A percentile compares a stretch with the other conserved stretches of the same genome.
Evolutionary conservation across 352 stramenopile genomes (phyloP).

Genomic region (Lagenidium sp.): DNA sequence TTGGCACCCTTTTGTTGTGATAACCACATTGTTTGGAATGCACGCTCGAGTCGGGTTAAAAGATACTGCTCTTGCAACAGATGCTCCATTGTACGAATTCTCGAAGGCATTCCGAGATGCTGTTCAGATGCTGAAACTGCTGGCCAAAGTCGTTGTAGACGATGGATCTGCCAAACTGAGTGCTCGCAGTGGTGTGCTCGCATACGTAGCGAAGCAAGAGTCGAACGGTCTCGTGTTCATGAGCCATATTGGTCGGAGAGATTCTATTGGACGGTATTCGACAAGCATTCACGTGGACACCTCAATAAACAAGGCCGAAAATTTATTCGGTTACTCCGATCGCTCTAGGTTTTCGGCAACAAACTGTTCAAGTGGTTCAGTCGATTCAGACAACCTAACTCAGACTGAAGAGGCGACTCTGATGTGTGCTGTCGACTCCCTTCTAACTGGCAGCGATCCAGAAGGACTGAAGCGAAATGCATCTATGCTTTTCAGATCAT

Average conservation of each 20-base stretch:
- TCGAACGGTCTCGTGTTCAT: slow-evolving; percentile 9
- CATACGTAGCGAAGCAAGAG: slow-evolving; percentile 15
- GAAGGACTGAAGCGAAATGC: slow-evolving; percentile 19
- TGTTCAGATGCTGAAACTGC: slow-evolving; percentile 77
- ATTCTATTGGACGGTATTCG: slow-evolving; percentile 69
- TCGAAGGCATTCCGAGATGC: slow-evolving; percentile 67
- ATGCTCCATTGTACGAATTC: slow-evolving; percentile 53
- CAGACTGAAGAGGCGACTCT: slow-evolving; percentile 15
- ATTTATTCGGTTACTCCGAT: slow-evolving; percentile 11
- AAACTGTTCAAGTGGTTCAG: too few species aligned
- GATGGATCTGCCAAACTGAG: slow-evolving; percentile 50
- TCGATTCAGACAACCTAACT: too few species aligned
- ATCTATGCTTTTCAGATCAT: slow-evolving; percentile 47
- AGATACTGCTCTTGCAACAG: slow-evolving; percentile 59
- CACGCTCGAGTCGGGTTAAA: slow-evolving; percentile 73
- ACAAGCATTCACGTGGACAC: slow-evolving; percentile 46
- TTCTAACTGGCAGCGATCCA: slow-evolving; percentile 8
- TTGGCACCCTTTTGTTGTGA: slow-evolving; percentile 78
- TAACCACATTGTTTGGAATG: slow-evolving; percentile 82
- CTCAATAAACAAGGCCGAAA: slow-evolving; percentile 62
- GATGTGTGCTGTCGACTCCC: slow-evolving; percentile 16
- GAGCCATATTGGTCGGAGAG: slow-evolving; percentile 9
- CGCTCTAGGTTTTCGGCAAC: too few species aligned
- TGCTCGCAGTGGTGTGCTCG: slow-evolving; percentile 46
- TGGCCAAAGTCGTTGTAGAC: slow-evolving; percentile 62